These are phyloP conservation scores for Fraxinus americana DNA, from an alignment of 257 asterid genomes.

Conservation along the genomic window DNA sequence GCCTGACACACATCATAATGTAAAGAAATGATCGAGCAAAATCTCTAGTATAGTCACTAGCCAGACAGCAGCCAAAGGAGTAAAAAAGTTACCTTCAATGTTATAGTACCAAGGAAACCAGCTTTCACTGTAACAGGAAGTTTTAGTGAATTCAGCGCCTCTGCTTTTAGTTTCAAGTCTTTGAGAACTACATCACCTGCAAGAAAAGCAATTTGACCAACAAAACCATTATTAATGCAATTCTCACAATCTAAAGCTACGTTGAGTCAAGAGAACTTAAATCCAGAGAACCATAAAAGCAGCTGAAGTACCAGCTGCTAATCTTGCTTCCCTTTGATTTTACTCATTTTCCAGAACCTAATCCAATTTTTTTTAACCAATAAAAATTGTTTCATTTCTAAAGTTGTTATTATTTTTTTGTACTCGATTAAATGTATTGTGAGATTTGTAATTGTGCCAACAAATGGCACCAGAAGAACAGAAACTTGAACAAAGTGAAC, in stretches of 20 bases:
- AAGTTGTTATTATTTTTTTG: background rate
- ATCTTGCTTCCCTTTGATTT: conserved; percentile 6
- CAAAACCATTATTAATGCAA: conserved; percentile 19
- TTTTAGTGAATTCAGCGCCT: conserved; percentile 90
- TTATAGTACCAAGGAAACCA: conserved; percentile 92
- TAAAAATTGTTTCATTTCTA: background rate
- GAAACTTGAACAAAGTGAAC: background rate
- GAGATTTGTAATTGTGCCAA: background rate
- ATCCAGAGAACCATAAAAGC: conserved; percentile 3
- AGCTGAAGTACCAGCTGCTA: background rate
- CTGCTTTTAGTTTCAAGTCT: conserved; percentile 91
- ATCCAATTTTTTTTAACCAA: background rate
- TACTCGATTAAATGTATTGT: background rate
- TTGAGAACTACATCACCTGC: conserved; percentile 96
- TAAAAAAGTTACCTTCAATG: conserved; percentile 71
- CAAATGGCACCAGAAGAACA: background rate
- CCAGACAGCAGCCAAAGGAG: conserved; percentile 14
- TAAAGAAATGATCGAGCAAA: conserved; percentile 11
- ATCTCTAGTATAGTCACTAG: conserved; percentile 1
- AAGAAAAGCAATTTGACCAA: conserved; percentile 26
- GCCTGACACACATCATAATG: conserved; percentile 8
- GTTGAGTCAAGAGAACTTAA: conserved; percentile 18
- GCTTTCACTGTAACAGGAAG: conserved; percentile 96
- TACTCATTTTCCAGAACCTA: background rate
- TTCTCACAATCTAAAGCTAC: conserved; percentile 20